Evolutionary conservation across 139 green algal genomes (phyloP).

Genomic region (Chlamydomonas incerta): DNA sequence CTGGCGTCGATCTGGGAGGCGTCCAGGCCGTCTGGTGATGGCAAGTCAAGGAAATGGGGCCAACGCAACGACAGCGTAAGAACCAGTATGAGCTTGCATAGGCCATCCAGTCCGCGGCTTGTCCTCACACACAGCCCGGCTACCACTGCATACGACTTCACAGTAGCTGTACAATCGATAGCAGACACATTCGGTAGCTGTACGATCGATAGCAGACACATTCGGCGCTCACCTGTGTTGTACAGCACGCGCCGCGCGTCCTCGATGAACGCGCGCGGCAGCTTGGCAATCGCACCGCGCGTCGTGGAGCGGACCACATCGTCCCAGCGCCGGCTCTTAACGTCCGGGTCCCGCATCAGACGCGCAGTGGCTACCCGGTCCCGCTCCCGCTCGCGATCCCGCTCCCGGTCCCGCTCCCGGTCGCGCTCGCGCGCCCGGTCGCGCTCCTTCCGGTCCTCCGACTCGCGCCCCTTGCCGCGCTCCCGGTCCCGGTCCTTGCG

Average conservation of each 20-base stretch:
- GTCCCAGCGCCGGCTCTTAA: slow-evolving; percentile 16
- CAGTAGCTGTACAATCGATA: no score
- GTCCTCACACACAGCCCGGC: no score
- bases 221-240: slow-evolving; percentile 6
- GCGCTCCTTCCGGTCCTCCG: not conserved
- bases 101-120: no score
- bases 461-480: not conserved
- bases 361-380: not conserved
- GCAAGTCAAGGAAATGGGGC: no score
- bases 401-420: not conserved
- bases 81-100: no score
- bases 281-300: slow-evolving; percentile 17
- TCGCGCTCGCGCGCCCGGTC: not conserved
- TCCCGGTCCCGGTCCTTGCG: not conserved
- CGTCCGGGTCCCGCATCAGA: slow-evolving; percentile 15
- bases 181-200: no score
- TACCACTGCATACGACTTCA: no score
- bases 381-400: not conserved
- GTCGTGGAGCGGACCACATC: slow-evolving; percentile 2
- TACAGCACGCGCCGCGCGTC: slow-evolving; percentile 24
- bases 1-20: slow-evolving; percentile 40
- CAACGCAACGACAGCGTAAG: no score
- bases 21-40: slow-evolving; percentile 4
- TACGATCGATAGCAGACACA: no score
- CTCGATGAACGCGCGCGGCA: slow-evolving; percentile 21